Evolutionary conservation across 2,329 filamentous ascomycete species (phyloP).

Genomic region (Trichoderma sp.): DNA sequence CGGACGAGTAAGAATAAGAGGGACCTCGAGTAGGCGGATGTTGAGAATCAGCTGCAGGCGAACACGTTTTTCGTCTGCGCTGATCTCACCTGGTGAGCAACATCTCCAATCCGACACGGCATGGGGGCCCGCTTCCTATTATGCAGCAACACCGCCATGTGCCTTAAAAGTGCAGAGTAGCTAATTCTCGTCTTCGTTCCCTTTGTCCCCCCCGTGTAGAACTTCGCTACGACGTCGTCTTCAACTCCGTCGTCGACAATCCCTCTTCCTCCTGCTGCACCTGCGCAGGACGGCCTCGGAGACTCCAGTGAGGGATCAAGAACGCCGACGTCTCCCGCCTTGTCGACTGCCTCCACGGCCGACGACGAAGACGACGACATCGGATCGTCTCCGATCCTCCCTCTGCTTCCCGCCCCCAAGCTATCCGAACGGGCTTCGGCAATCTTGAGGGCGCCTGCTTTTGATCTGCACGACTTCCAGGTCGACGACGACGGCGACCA

Average conservation of each 20-base stretch:
- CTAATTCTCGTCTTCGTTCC: constrained; percentile 27
- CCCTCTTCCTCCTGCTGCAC: constrained; percentile 57
- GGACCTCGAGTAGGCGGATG: constrained; percentile 28
- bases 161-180: constrained; percentile 18
- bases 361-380: constrained; percentile 52
- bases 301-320: constrained; percentile 35
- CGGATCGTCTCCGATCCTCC: constrained; percentile 56
- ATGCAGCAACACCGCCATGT: constrained; percentile 23
- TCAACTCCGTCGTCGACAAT: constrained; percentile 43
- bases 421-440: constrained; percentile 55
- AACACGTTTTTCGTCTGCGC: constrained; percentile 56
- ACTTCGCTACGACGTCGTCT: constrained; percentile 55
- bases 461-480: constrained; percentile 20
- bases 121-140: constrained; percentile 15
- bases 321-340: constrained; percentile 53
- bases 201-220: constrained; percentile 28
- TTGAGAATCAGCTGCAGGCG: constrained; percentile 59
- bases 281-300: constrained; percentile 56
- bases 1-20: constrained; percentile 18
- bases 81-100: constrained; percentile 55
- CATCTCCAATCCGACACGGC: constrained; percentile 8
- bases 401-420: constrained; percentile 56
- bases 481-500: constrained; percentile 24
- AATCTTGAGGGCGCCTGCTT: constrained; percentile 53
- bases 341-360: constrained; percentile 61